Conservation (phyloP, 2,329 filamentous ascomycete genomes). For the Byssoonygena ceratinophila region DNA sequence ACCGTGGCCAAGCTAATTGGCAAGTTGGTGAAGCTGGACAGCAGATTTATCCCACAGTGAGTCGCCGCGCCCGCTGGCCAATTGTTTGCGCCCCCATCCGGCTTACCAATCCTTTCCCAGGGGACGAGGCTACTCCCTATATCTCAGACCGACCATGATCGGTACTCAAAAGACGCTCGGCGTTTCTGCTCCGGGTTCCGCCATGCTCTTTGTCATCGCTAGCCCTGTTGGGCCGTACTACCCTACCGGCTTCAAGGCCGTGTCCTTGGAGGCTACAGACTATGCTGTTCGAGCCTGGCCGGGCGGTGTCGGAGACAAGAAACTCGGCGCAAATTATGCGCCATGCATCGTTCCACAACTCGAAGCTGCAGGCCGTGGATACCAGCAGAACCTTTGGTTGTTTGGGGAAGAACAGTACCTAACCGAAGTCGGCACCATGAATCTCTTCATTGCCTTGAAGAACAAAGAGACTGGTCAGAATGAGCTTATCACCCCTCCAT, state of each 20-base stretch:
- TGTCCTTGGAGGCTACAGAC: constrained; percentile 89
- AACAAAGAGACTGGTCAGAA: constrained; percentile 81
- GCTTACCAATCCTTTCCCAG: constrained; percentile 24
- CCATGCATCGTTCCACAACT: constrained; percentile 96
- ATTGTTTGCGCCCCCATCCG: not conserved
- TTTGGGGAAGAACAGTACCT: constrained; percentile 93
- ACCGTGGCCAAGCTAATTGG: constrained; percentile 72
- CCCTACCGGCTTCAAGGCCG: constrained; percentile 94
- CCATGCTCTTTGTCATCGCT: constrained; percentile 87
- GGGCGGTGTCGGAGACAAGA: constrained; percentile 94
- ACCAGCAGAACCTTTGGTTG: constrained; percentile 97
- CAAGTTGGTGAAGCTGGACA: constrained; percentile 67
- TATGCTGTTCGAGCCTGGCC: constrained; percentile 97
- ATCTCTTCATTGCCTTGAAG: constrained; percentile 80
- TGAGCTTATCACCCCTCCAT: constrained; percentile 85
- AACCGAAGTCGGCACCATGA: constrained; percentile 98
- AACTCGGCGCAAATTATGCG: constrained; percentile 98
- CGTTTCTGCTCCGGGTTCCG: constrained; percentile 81
- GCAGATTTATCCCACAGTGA: constrained; percentile 76
- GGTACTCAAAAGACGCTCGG: constrained; percentile 91
- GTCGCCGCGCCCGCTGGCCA: constrained; percentile 18
- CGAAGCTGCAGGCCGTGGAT: constrained; percentile 78
- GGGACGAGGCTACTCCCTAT: constrained; percentile 76
- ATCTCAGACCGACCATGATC: constrained; percentile 93
- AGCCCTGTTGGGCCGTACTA: constrained; percentile 97